Percentiles rank a stretch among this genome's conserved stretches.
phyloP scores from a whole-genome alignment of 805 yeast genomes.

The Spathaspora passalidarum region DNA sequence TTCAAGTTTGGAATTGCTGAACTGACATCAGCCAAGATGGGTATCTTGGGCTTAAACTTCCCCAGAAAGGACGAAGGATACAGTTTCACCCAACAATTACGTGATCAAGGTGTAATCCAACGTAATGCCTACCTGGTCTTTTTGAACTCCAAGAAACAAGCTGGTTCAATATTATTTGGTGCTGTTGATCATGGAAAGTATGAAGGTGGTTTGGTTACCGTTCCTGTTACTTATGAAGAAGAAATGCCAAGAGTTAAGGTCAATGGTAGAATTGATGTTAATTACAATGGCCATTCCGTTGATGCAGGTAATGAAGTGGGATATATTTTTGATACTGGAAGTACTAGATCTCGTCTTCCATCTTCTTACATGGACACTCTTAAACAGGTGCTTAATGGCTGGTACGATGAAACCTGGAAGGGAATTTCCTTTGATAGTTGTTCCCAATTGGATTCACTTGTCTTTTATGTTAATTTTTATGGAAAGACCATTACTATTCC shows the following conservation, averaged over 20 bases:
- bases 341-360: conserved; percentile 44
- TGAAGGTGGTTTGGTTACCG: conserved; percentile 16
- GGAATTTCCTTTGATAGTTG: conserved; percentile 52
- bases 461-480: conserved; percentile 49
- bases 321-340: conserved; percentile 32
- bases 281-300: conserved; percentile 5
- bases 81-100: conserved; percentile 41
- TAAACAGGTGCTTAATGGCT: conserved; percentile 38
- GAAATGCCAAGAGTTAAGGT: not conserved
- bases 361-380: conserved; percentile 24
- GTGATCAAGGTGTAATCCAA: conserved; percentile 26
- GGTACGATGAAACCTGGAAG: conserved; percentile 17
- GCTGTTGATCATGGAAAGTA: conserved; percentile 25
- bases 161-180: conserved; percentile 25
- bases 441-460: conserved; percentile 8
- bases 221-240: conserved; percentile 12
- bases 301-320: conserved; percentile 11
- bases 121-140: conserved; percentile 30
- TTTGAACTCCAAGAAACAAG: conserved; percentile 17
- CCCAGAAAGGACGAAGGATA: not conserved
- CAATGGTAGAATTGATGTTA: not conserved
- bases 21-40: conserved; percentile 10
- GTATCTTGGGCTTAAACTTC: not conserved
- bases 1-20: conserved; percentile 15
- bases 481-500: conserved; percentile 57